These are phyloP conservation scores for Eutrema salsugineum DNA, from an alignment of 441 rosid species.

Conservation along the genomic window DNA sequence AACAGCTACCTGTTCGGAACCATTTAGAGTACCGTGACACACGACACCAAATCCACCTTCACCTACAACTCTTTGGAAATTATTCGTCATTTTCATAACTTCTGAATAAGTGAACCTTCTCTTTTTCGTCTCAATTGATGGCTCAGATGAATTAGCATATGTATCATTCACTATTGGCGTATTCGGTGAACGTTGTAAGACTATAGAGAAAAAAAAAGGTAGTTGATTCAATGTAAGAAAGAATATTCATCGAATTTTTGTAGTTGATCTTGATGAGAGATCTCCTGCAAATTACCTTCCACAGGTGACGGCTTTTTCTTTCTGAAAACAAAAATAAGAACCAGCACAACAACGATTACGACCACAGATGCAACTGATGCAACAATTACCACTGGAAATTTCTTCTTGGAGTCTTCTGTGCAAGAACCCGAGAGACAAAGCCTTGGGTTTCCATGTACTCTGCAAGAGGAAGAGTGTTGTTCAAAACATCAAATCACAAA, in stretches of 20 bases:
- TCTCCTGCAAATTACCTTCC: background rate
- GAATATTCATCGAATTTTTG: background rate
- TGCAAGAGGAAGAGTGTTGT: background rate
- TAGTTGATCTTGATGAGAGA: background rate
- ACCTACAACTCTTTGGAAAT: conserved; percentile 22
- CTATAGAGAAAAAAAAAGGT: background rate
- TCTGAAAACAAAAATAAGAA: background rate
- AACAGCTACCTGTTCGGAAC: conserved; percentile 21
- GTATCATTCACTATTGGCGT: background rate
- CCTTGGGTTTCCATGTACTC: background rate
- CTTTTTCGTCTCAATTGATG: conserved; percentile 8
- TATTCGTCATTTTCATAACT: conserved; percentile 23
- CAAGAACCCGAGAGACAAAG: background rate
- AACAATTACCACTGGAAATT: background rate
- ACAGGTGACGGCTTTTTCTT: conserved; percentile 6
- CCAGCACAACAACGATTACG: background rate
- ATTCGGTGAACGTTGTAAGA: background rate
- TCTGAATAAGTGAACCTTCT: conserved; percentile 15
- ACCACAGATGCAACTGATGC: conserved; percentile 12
- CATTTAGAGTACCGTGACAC: conserved; percentile 19
- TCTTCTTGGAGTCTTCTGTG: background rate
- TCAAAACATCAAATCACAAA: background rate
- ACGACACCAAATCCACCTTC: conserved; percentile 27
- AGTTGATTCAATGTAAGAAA: background rate
- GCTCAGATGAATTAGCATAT: background rate